Conservation (phyloP, 371 early-diverging fungal genomes). For the Rhizomucor miehei region DNA sequence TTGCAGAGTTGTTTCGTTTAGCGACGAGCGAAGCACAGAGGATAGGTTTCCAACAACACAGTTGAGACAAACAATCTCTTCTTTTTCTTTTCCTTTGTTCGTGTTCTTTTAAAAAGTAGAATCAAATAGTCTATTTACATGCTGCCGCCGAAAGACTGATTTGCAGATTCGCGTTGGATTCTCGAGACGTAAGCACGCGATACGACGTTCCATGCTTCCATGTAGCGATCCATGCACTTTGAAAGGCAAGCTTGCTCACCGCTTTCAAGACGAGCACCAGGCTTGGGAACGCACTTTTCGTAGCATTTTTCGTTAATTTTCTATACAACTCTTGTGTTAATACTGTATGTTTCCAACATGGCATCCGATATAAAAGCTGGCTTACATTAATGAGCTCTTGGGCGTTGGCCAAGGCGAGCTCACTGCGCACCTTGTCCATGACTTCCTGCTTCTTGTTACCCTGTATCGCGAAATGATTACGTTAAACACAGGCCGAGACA, state of each 20-base stretch:
- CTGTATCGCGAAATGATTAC: constrained; percentile 11
- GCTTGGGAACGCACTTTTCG: constrained; percentile 76
- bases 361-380: no score
- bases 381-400: constrained; percentile 83
- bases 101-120: constrained; percentile 1
- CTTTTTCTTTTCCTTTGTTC: background rate
- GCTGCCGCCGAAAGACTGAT: constrained; percentile 30
- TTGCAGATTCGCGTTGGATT: constrained; percentile 66
- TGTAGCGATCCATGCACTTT: constrained; percentile 87
- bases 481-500: background rate
- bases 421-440: constrained; percentile 81
- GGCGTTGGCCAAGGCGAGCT: constrained; percentile 84
- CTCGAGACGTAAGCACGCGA: constrained; percentile 74
- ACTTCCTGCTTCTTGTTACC: constrained; percentile 77
- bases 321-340: constrained; percentile 23
- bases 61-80: constrained; percentile 1
- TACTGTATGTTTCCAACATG: no score
- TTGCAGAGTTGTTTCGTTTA: constrained; percentile 27
- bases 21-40: constrained; percentile 25
- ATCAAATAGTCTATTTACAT: constrained; percentile 16
- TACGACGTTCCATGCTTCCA: constrained; percentile 86
- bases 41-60: constrained; percentile 8
- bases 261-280: constrained; percentile 66
- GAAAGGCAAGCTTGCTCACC: constrained; percentile 76
- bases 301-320: constrained; percentile 87